Conservation (phyloP, 768 basidiomycete species). For the Boletus speciosus region DNA sequence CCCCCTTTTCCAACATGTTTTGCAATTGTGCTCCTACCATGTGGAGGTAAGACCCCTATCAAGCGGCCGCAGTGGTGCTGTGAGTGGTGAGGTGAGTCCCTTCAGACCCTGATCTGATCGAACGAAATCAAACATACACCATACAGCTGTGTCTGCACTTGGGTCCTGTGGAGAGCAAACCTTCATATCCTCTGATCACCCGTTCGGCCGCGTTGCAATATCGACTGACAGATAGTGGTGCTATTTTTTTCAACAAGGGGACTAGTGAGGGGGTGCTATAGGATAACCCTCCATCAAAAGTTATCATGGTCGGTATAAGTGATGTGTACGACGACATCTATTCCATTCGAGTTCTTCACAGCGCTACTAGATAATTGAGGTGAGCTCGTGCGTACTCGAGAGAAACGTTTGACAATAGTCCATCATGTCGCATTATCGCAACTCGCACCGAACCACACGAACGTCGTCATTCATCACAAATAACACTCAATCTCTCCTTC, state of each 20-base stretch:
- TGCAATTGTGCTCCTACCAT: conserved; percentile 65
- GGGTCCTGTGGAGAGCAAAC: conserved; percentile 41
- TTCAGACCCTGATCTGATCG: not conserved
- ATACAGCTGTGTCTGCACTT: conserved; percentile 60
- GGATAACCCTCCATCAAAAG: not conserved
- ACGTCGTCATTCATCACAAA: conserved; percentile 29
- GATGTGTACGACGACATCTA: not conserved
- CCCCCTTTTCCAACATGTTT: conserved; percentile 53
- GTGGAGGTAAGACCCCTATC: conserved; percentile 68
- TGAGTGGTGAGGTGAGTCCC: conserved; percentile 66
- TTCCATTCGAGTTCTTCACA: not conserved
- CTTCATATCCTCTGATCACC: conserved; percentile 39
- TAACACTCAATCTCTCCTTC: conserved; percentile 37
- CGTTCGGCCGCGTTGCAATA: conserved; percentile 66
- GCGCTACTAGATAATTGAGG: not conserved
- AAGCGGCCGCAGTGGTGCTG: conserved; percentile 72
- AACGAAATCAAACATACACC: not conserved
- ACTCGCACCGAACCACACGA: not conserved
- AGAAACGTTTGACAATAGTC: not conserved
- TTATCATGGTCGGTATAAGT: not conserved
- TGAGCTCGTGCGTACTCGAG: not conserved
- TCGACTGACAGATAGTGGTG: conserved; percentile 60
- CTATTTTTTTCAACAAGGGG: conserved; percentile 70
- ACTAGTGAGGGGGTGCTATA: conserved; percentile 63
- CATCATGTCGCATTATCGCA: not conserved